Base-by-base conservation (phyloP, 2,329 filamentous ascomycete species). In the Ophiostoma ulmi region DNA sequence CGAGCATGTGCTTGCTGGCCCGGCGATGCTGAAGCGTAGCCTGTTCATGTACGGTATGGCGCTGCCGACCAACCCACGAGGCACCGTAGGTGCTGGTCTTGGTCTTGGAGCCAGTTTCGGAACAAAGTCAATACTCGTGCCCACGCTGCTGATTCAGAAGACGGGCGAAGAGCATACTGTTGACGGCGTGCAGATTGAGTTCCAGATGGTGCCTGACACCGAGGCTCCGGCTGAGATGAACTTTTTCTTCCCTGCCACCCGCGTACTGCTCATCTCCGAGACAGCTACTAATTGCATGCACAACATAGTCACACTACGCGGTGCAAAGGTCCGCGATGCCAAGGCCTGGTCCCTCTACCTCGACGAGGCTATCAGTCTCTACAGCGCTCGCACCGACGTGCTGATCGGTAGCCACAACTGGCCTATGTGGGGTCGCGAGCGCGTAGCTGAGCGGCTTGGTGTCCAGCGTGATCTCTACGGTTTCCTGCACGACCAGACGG, bases 181-280 rank as follows among this genome's bases (percentile, higher is more conserved):
- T 11, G 69, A 70, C 52, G 69, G 69, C 26, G 69, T 70, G 36
- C 38, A 22, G 26, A 68, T 70, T 20, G 39, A 67, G 3, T 70
- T 70, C 38, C 69, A 70, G 65, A 70, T 70, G 69, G 69, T 70
- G 4, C 69, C 69, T 11, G 69, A 70, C 52, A 70, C 69, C 5
- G 69, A 70, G 69, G 69, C 69, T 8, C 69, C 69, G 17, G 69
- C 69, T 39, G 69, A 70, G 69, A 48, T 70, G 52, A 70, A 70
- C 52, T 38, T 70, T 13, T 70, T 68, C 31, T 68, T 70, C 38
- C 22, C 55, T 26, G 70, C 52, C 66, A 52, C 39, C 55, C 48
- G 36, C 31, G 70, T 65, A 6, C 55, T 70, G 7, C 39, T 68
- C 14, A 44, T 70, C 14, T 39, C 70, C 38, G 70, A 70, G 58